Conservation (phyloP, 305 asterid species). For the Plantago rigida region DNA sequence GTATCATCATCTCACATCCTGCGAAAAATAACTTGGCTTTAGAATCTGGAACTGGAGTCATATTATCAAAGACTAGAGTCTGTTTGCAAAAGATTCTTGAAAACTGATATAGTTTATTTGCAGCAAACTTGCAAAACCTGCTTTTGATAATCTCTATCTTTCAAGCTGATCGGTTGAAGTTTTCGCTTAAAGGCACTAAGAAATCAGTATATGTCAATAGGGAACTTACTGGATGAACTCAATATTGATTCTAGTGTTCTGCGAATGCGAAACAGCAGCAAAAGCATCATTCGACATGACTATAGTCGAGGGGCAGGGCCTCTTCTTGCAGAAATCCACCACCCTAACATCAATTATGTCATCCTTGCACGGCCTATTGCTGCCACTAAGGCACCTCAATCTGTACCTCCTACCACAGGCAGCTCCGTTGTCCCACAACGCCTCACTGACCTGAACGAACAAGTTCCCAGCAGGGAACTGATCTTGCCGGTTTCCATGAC, state of each 20-base stretch:
- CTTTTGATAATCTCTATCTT: too few relatives aligned
- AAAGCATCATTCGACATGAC: slow-evolving; percentile 62
- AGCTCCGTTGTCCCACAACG: slow-evolving; percentile 48
- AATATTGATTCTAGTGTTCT: slow-evolving; percentile 49
- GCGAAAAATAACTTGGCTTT: not conserved
- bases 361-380: slow-evolving; percentile 45
- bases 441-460: slow-evolving; percentile 43
- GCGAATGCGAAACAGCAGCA: slow-evolving; percentile 35
- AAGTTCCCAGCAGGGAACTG: slow-evolving; percentile 65
- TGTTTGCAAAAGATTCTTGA: too few relatives aligned
- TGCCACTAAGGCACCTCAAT: slow-evolving; percentile 48
- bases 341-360: slow-evolving; percentile 53
- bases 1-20: slow-evolving; percentile 11
- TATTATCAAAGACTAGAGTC: too few relatives aligned
- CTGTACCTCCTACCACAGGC: slow-evolving; percentile 46
- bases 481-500: slow-evolving; percentile 40
- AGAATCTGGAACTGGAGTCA: not conserved
- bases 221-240: slow-evolving; percentile 47
- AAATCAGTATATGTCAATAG: not conserved
- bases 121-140: too few relatives aligned
- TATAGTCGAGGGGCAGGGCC: slow-evolving; percentile 67
- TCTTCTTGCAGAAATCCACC: slow-evolving; percentile 44
- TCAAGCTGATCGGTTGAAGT: not conserved
- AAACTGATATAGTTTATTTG: too few relatives aligned
- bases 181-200: not conserved